Conservation (phyloP, 495 filamentous ascomycete genomes). For the Aspergillus homomorphus region DNA sequence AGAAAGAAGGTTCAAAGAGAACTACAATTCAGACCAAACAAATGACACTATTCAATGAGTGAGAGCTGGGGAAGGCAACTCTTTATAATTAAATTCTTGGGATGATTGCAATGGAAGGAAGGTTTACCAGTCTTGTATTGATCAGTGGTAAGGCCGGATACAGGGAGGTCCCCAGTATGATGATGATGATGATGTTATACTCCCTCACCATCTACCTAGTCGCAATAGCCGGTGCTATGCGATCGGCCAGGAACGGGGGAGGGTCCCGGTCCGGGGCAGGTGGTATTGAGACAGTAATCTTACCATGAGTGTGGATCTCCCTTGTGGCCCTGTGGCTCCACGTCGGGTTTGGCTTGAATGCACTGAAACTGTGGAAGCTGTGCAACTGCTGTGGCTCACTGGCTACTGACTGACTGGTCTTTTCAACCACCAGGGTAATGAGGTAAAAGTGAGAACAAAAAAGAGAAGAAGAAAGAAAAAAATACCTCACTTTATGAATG, state of each 20-base stretch:
- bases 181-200: conserved; percentile 2
- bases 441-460: too few relatives aligned
- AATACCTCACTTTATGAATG: background rate
- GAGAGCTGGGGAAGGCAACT: background rate
- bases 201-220: background rate
- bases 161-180: background rate
- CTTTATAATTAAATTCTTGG: background rate
- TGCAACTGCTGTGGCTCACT: too few relatives aligned
- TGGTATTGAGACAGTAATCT: too few relatives aligned
- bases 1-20: background rate
- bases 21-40: background rate
- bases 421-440: too few relatives aligned
- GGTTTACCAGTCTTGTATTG: background rate
- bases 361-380: too few relatives aligned
- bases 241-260: conserved; percentile 27
- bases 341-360: too few relatives aligned
- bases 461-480: background rate
- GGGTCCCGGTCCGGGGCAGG: conserved; percentile 19
- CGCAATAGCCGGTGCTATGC: conserved; percentile 23
- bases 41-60: background rate
- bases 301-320: too few relatives aligned
- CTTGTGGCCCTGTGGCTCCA: too few relatives aligned
- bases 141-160: background rate
- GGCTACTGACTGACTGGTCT: too few relatives aligned
- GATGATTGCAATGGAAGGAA: background rate